Evolutionary conservation across 257 asterid species (phyloP).

Genomic region (Fraxinus americana): DNA sequence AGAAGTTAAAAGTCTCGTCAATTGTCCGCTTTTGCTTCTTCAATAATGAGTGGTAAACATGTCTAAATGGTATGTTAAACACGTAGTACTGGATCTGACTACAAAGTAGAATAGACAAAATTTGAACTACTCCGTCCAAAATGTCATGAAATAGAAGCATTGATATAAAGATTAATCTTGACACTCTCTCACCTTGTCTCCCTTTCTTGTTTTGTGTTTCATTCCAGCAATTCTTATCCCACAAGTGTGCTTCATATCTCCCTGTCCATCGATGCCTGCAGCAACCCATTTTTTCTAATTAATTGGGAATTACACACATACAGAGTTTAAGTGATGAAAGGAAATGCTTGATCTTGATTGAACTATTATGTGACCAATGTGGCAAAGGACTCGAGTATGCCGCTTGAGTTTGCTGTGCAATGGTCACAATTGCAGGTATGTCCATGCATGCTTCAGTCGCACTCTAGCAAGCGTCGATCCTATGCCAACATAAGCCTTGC

Average conservation of each 20-base stretch:
- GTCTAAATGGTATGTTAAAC: no score
- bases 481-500: neutral
- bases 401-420: no score
- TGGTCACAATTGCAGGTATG: no score
- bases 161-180: neutral
- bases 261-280: conserved; percentile 93
- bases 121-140: neutral
- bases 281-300: neutral
- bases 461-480: no score
- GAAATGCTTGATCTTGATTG: neutral
- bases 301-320: neutral
- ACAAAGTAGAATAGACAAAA: no score
- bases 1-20: no score
- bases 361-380: neutral
- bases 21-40: no score
- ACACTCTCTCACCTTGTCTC: conserved; percentile 65
- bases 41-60: no score
- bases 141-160: neutral
- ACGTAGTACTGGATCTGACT: neutral
- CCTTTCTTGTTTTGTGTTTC: conserved; percentile 94
- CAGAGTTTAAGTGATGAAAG: neutral
- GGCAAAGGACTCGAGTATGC: neutral
- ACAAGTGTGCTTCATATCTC: conserved; percentile 87
- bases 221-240: conserved; percentile 97
- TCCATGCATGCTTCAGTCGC: no score